phyloP scores from a whole-genome alignment of 306 rosid genomes.

The Rubus idaeus region DNA sequence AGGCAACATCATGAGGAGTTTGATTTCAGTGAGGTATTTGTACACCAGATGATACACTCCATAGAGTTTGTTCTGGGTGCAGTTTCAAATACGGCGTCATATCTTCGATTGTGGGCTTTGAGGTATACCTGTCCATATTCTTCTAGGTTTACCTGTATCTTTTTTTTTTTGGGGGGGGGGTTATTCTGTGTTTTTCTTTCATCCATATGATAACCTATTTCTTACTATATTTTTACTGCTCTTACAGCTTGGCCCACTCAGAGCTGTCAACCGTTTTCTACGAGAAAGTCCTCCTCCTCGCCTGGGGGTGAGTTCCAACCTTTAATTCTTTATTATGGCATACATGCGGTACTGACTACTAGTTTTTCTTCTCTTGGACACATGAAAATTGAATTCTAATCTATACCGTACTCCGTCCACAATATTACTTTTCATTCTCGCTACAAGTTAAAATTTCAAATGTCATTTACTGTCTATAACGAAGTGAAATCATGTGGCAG shows the following conservation, averaged over 20 bases:
- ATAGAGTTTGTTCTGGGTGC: slow-evolving; percentile 98
- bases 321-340: background rate
- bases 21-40: slow-evolving; percentile 94
- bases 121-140: slow-evolving; percentile 49
- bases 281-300: slow-evolving; percentile 94
- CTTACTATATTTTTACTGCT: slow-evolving; percentile 31
- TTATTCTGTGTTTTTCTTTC: slow-evolving; percentile 21
- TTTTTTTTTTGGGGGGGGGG: background rate
- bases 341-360: background rate
- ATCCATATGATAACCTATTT: slow-evolving; percentile 7
- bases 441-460: too few relatives aligned
- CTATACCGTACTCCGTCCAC: background rate
- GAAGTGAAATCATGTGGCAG: background rate
- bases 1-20: slow-evolving; percentile 85
- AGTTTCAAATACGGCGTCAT: slow-evolving; percentile 97
- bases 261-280: slow-evolving; percentile 97
- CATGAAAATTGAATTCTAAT: background rate
- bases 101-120: slow-evolving; percentile 99
- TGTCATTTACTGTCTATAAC: too few relatives aligned
- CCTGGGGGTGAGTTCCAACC: slow-evolving; percentile 87
- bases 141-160: background rate
- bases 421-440: background rate
- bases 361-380: background rate
- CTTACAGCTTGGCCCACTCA: slow-evolving; percentile 96
- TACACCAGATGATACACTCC: slow-evolving; percentile 98